A percentile compares a stretch with the other conserved stretches of the same genome.
phyloP scores from a whole-genome alignment of 1,284 basidiomycete genomes.

The Trichosporon coremiiforme region DNA sequence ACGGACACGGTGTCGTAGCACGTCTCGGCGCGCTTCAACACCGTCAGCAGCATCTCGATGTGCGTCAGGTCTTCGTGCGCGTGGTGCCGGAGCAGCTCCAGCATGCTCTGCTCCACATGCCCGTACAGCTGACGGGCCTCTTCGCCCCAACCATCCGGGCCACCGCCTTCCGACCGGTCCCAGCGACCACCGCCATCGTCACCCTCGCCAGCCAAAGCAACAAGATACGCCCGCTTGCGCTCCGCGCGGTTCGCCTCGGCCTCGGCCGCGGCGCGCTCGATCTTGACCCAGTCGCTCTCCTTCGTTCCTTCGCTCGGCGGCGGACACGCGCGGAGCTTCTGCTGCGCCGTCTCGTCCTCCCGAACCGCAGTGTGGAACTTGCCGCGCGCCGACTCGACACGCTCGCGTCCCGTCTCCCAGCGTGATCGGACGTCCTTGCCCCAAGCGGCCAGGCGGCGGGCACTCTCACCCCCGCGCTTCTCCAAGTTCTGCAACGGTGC shows the following conservation, averaged over 20 bases:
- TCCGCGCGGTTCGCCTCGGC: constrained; percentile 27
- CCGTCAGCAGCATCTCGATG: constrained; percentile 24
- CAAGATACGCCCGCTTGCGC: constrained; percentile 33
- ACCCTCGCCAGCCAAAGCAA: constrained; percentile 33
- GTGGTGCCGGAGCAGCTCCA: constrained; percentile 33
- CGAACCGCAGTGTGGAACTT: constrained; percentile 30
- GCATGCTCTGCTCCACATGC: constrained; percentile 29
- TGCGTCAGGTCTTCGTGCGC: constrained; percentile 32
- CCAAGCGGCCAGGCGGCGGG: constrained; percentile 28
- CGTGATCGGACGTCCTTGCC: constrained; percentile 31
- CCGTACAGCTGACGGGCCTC: constrained; percentile 33
- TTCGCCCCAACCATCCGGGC: constrained; percentile 33
- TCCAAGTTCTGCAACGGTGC: constrained; percentile 30
- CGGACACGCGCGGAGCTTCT: constrained; percentile 24
- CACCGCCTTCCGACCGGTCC: constrained; percentile 31
- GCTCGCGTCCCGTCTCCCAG: constrained; percentile 29
- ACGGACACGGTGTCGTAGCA: constrained; percentile 27
- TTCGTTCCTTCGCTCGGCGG: constrained; percentile 16
- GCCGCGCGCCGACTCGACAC: constrained; percentile 29
- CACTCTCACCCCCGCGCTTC: constrained; percentile 26
- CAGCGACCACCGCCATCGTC: constrained; percentile 28
- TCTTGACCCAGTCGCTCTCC: constrained; percentile 30
- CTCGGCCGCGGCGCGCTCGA: constrained; percentile 28
- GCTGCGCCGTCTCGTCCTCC: constrained; percentile 25
- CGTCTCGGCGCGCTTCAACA: constrained; percentile 26